Conservation (phyloP, 139 green algal species). For the Picochlorum sp. region DNA sequence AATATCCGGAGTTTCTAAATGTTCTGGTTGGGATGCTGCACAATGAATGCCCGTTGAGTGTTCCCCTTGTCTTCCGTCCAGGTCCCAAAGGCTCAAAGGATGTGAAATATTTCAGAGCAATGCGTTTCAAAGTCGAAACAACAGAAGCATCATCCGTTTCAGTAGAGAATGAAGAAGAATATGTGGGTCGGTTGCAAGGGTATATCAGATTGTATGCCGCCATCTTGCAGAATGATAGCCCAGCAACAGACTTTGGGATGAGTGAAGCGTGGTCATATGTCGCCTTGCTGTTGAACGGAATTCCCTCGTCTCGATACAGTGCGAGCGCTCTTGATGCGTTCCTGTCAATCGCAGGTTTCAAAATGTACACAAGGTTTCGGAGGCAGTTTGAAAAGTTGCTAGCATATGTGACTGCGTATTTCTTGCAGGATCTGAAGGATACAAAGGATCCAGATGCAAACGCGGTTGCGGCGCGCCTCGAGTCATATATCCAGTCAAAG, state of each 20-base stretch:
- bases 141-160: not conserved
- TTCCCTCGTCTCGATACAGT: constrained; percentile 47
- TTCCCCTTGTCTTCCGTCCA: constrained; percentile 31
- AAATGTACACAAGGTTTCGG: constrained; percentile 35
- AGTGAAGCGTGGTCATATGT: constrained; percentile 47
- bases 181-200: constrained; percentile 32
- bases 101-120: constrained; percentile 21
- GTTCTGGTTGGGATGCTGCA: constrained; percentile 42
- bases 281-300: constrained; percentile 45
- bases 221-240: constrained; percentile 47
- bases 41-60: constrained; percentile 36
- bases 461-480: constrained; percentile 35
- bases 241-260: constrained; percentile 37
- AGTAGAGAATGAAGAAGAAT: constrained; percentile 38
- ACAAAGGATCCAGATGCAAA: constrained; percentile 28
- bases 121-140: constrained; percentile 34
- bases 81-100: constrained; percentile 18
- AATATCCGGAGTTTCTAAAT: constrained; percentile 41
- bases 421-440: constrained; percentile 34
- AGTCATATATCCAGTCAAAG: constrained; percentile 31
- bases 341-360: constrained; percentile 48
- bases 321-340: constrained; percentile 54
- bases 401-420: constrained; percentile 29
- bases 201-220: constrained; percentile 56
- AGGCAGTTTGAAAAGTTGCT: constrained; percentile 58